Evolutionary conservation across 345 rosid species (phyloP), one percentile per base, ranked within the genome.

Genomic region (Brassica juncea): DNA sequence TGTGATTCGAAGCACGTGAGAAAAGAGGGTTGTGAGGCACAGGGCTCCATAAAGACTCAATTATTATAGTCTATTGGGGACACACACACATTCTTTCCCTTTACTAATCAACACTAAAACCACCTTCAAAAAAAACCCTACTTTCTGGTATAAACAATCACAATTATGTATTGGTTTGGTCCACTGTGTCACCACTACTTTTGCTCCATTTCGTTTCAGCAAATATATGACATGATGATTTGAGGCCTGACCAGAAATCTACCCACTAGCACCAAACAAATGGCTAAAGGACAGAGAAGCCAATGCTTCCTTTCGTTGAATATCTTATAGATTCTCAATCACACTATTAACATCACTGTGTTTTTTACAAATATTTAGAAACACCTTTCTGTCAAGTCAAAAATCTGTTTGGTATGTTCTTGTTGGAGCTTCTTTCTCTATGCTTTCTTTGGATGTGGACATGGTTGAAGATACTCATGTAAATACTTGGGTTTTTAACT

Each of bases 41-140:
- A 86, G 88, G 81, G 85, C 86, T 87, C 88, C 19, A 81, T 78
- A 84, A 87, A 79, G 78, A 54, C 55, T 62, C 87, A 82, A 87
- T 82, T 64, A 85, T 87, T 64, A 85, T 87, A 72, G 37, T 72
- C n/a, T 39, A 8, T 42, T 77, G 68, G 84, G 79, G 75, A 58
- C 69, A 57, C 73, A 71, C 69, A 70, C 47, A 57, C 73, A 44
- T 4, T 1, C 25, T 77, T 66, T 44, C 73, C 63, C 77, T 78
- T 72, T 66, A 72, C 77, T 15, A 15, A 23, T 32, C 27, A 59
- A 49, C 71, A 23, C 75, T 63, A 71, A 42, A 42, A 65, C 76
- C 76, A 78, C 72, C 19, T 72, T 28, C 64, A 49, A 28, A 78
- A 65, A 19, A 78, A 42, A 78, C 77, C 67, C 64, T 77, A 71